Evolutionary conservation across 345 rosid genomes (phyloP).

Genomic region (Odontarrhena argentea): DNA sequence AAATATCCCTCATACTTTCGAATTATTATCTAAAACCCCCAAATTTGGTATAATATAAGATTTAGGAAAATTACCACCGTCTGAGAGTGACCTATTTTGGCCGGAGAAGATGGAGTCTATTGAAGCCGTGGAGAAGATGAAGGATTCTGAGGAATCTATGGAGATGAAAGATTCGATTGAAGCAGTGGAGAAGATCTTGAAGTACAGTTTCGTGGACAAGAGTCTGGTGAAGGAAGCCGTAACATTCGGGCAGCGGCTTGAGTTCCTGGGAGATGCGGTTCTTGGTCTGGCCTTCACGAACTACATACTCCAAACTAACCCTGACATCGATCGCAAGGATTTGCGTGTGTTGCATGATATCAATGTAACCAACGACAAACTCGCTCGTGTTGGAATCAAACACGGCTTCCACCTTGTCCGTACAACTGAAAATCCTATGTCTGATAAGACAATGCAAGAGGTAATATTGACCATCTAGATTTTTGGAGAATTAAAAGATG

Average conservation of each 20-base stretch:
- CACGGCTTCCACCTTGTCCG: conserved; percentile 43
- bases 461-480: conserved; percentile 20
- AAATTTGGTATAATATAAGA: too few species aligned
- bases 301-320: conserved; percentile 48
- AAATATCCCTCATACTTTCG: too few species aligned
- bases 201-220: conserved; percentile 47
- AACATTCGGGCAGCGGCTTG: conserved; percentile 47
- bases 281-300: conserved; percentile 50
- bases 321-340: conserved; percentile 45
- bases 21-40: too few species aligned
- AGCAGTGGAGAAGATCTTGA: conserved; percentile 51
- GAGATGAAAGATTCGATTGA: too few species aligned
- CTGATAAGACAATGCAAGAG: conserved; percentile 36
- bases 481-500: too few species aligned
- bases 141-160: too few species aligned
- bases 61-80: too few species aligned
- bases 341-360: conserved; percentile 49
- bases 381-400: conserved; percentile 63
- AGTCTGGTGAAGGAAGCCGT: conserved; percentile 23
- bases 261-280: conserved; percentile 67
- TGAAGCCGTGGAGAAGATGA: too few species aligned
- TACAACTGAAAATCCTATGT: conserved; percentile 39
- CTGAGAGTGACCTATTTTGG: too few species aligned
- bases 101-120: too few species aligned
- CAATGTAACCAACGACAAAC: conserved; percentile 63